Conservation (phyloP, 202 grass and related monocot species). For the Setaria italica region DNA sequence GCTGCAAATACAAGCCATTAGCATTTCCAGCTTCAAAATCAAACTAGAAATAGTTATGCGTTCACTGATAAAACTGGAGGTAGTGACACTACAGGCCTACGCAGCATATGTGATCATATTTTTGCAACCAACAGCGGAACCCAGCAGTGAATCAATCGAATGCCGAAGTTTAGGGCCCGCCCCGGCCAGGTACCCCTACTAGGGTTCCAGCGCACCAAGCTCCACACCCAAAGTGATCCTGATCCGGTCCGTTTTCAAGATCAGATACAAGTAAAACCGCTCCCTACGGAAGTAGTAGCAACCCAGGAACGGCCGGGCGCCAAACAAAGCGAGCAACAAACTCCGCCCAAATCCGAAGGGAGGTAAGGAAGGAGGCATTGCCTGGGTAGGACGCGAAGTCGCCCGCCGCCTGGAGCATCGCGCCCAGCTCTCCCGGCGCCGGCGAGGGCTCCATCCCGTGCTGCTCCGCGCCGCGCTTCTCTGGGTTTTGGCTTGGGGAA, state of each 20-base stretch:
- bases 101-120: not conserved
- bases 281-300: not conserved
- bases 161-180: too few species aligned
- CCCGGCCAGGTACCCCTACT: not conserved
- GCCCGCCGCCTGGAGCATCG: conserved; percentile 55
- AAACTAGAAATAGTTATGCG: not conserved
- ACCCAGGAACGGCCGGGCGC: not conserved
- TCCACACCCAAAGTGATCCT: not conserved
- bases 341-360: not conserved
- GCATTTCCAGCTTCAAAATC: not conserved
- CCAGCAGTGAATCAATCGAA: not conserved
- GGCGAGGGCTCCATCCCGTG: conserved; percentile 40
- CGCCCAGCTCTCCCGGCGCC: conserved; percentile 43
- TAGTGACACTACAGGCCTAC: not conserved
- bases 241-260: not conserved
- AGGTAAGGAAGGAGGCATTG: not conserved
- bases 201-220: not conserved
- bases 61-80: not conserved
- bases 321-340: not conserved
- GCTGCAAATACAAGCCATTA: not conserved
- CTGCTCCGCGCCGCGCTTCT: not conserved
- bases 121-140: not conserved
- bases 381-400: conserved; percentile 77
- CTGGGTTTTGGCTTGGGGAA: conserved; percentile 31
- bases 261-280: not conserved